Conservation (phyloP, 305 asterid species). For the Petunia hybrid region DNA sequence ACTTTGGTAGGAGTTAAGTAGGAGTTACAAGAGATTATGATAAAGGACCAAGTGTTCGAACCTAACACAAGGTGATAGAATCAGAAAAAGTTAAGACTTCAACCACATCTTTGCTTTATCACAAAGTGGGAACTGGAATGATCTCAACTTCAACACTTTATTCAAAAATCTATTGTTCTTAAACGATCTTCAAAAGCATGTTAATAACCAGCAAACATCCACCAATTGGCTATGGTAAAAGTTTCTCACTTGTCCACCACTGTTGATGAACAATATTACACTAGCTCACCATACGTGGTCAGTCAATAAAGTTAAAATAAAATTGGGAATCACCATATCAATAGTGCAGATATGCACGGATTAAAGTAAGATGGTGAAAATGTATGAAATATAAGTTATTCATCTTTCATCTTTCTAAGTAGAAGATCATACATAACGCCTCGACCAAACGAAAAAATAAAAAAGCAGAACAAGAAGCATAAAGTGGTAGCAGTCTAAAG, state of each 20-base stretch:
- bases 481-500: neutral
- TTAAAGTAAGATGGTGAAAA: neutral
- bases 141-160: neutral
- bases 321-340: neutral
- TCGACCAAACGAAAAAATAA: neutral
- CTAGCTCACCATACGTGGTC: neutral
- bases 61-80: neutral
- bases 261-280: neutral
- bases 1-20: neutral
- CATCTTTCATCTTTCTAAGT: neutral
- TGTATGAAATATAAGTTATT: neutral
- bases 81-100: neutral
- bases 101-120: neutral
- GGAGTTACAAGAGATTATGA: neutral
- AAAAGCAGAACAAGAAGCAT: neutral
- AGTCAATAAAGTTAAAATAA: neutral
- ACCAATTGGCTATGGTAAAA: neutral
- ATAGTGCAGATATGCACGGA: neutral
- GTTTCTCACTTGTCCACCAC: neutral
- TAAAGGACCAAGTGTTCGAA: neutral
- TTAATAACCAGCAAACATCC: neutral
- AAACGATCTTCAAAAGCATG: neutral
- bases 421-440: neutral
- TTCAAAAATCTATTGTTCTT: neutral
- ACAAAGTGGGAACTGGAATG: neutral